Percentiles rank a stretch among this genome's conserved stretches.
Evolutionary conservation across 2,329 filamentous ascomycete genomes (phyloP).

Genomic region (Alternaria gaisen): DNA sequence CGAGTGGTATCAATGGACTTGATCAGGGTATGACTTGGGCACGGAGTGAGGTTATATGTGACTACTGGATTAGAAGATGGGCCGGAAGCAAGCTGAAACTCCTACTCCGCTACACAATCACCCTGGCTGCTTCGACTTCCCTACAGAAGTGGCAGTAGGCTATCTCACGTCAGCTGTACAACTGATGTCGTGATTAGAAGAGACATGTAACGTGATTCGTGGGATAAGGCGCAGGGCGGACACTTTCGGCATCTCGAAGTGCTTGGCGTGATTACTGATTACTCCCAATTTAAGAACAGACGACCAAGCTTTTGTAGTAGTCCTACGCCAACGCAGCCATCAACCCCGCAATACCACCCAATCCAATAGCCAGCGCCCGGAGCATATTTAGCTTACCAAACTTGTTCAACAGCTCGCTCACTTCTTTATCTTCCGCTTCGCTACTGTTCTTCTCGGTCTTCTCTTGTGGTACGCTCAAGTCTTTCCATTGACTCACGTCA

Average conservation of each 20-base stretch:
- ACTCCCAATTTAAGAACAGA: not conserved
- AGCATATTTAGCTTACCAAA: constrained; percentile 36
- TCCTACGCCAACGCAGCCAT: constrained; percentile 23
- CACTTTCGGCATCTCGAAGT: not conserved
- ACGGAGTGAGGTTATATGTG: not conserved
- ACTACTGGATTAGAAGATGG: not conserved
- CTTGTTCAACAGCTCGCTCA: constrained; percentile 26
- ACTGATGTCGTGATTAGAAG: not conserved
- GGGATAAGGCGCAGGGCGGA: not conserved
- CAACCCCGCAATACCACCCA: constrained; percentile 37
- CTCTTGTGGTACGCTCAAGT: constrained; percentile 36
- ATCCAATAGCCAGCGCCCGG: constrained; percentile 34
- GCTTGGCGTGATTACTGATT: not conserved
- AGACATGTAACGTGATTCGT: not conserved
- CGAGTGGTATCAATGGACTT: not conserved
- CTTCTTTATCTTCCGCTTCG: constrained; percentile 28
- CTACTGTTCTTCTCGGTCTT: constrained; percentile 24
- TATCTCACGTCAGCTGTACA: constrained; percentile 1
- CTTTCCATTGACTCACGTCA: constrained; percentile 39
- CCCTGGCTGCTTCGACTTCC: too few species aligned
- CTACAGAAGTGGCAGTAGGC: not conserved
- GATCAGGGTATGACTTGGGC: not conserved
- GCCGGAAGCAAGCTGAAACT: not conserved
- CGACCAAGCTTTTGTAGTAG: not conserved
- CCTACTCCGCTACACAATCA: not conserved